These are phyloP conservation scores for Exophiala mesophila DNA, from an alignment of 2,329 filamentous ascomycete genomes.

Conservation along the genomic window DNA sequence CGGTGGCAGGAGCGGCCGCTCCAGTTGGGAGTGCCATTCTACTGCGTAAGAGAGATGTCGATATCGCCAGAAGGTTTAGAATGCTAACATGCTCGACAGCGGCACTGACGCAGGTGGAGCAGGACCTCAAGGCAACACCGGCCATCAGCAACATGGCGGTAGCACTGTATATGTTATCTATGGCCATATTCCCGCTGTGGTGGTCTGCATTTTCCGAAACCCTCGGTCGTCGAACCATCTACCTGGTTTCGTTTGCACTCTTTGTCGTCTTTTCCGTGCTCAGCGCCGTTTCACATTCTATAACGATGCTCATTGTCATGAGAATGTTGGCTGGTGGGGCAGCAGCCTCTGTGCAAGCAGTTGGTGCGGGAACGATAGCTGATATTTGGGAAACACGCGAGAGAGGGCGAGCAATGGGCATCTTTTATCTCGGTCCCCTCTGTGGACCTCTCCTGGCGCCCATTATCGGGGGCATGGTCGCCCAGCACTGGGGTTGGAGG, in stretches of 20 bases:
- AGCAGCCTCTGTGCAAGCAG: slow-evolving; percentile 73
- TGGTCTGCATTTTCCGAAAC: slow-evolving; percentile 77
- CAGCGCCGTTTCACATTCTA: slow-evolving; percentile 63
- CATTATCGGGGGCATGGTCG: slow-evolving; percentile 69
- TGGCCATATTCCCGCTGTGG: slow-evolving; percentile 82
- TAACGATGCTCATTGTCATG: slow-evolving; percentile 73
- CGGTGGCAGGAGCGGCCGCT: slow-evolving; percentile 69
- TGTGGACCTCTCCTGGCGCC: slow-evolving; percentile 70
- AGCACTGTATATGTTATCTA: slow-evolving; percentile 74
- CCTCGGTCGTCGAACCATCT: slow-evolving; percentile 69
- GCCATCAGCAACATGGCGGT: slow-evolving; percentile 71
- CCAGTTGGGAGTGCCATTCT: slow-evolving; percentile 83
- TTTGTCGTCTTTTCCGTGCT: slow-evolving; percentile 68
- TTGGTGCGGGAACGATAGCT: slow-evolving; percentile 76
- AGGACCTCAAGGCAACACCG: slow-evolving; percentile 56
- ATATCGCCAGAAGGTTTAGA: not conserved
- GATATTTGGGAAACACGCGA: slow-evolving; percentile 73
- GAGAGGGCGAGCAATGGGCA: slow-evolving; percentile 72
- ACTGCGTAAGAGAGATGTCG: slow-evolving; percentile 55
- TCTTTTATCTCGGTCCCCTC: slow-evolving; percentile 76
- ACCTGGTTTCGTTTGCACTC: slow-evolving; percentile 66
- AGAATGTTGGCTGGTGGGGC: slow-evolving; percentile 70
- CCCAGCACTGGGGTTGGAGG: slow-evolving; percentile 66
- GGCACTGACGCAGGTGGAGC: slow-evolving; percentile 59
- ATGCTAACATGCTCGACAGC: slow-evolving; percentile 44